These are phyloP conservation scores for Aspergillus hiratsukae DNA, from an alignment of 2,329 filamentous ascomycete genomes.

Conservation along the genomic window DNA sequence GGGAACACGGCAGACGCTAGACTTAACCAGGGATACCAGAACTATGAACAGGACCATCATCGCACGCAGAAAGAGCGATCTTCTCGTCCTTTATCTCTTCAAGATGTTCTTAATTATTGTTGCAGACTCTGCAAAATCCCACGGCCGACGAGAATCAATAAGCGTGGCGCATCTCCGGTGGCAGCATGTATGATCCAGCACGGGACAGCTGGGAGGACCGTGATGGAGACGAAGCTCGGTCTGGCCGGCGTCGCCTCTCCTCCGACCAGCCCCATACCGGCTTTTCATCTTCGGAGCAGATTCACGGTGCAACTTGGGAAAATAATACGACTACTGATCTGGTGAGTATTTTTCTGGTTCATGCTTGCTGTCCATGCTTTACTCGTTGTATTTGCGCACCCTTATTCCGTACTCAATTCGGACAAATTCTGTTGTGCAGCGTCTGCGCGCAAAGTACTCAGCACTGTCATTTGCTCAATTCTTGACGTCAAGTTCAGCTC, in stretches of 20 bases:
- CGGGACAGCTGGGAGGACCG: constrained; percentile 20
- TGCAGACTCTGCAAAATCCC: neutral
- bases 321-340: neutral
- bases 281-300: neutral
- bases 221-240: constrained; percentile 2
- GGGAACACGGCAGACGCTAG: constrained; percentile 13
- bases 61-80: neutral
- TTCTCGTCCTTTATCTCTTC: constrained; percentile 1
- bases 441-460: neutral
- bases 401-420: neutral
- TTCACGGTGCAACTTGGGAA: neutral
- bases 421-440: neutral
- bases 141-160: constrained; percentile 5
- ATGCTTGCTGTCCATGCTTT: neutral
- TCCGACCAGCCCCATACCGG: neutral
- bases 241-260: constrained; percentile 1
- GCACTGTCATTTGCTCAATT: neutral
- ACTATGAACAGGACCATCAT: constrained; percentile 1
- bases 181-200: constrained; percentile 21
- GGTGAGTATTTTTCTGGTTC: neutral
- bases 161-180: constrained; percentile 3
- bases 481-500: neutral
- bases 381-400: neutral
- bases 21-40: constrained; percentile 13
- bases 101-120: neutral